Base-by-base conservation (phyloP, 129 eudicot genomes). In the Smallanthus sonchifolius region DNA sequence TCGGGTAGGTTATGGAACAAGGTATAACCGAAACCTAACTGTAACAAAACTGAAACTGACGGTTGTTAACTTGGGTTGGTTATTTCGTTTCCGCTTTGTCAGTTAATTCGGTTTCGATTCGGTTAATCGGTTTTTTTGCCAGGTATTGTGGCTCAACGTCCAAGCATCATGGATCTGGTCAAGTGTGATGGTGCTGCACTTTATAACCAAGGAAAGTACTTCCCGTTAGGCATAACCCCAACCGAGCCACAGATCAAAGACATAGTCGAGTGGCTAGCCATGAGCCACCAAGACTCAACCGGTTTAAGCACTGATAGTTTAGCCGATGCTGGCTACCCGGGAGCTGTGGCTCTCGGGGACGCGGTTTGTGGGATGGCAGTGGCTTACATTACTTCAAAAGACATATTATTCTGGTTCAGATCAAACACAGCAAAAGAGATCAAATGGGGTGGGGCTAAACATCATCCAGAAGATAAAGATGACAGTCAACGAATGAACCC, bases 401-500 rank as follows among this genome's bases (percentile, higher is more conserved):
- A 94, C 78, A 85, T 83, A 47, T 80, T 90, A 73, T 94, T 94
- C 62, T 94, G 98, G 98, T 94, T 94, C 44, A 76, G 97, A 30
- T 94, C 98, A 28, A 91, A 90, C 81, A 86, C 92, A 0, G 89
- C 87, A 0, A 88, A 93, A 69, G 98, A 90, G 80, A 76, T 90
- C 13, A 94, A 90, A 60, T 94, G 97, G 97, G 98, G 97, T 20
- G 98, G 98, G 4, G 97, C 97, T 13, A 94, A 90, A 78, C 97
- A 90, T 78, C 96, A 88, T 68, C 91, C 96, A 0, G 81, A 83
- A 81, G 96, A 90, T 76, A 90, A 86, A 72, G 98, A 94, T 16
- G 93, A 94, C 28, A 93, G 90, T 69, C 88, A 79, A 78, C 71
- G 84, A 83, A 88, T 94, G 98, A 86, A 94, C 73, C 98, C 98